Evolutionary conservation across 768 basidiomycete genomes (phyloP), one percentile per base, ranked within the genome.

Genomic region (Postia placenta): DNA sequence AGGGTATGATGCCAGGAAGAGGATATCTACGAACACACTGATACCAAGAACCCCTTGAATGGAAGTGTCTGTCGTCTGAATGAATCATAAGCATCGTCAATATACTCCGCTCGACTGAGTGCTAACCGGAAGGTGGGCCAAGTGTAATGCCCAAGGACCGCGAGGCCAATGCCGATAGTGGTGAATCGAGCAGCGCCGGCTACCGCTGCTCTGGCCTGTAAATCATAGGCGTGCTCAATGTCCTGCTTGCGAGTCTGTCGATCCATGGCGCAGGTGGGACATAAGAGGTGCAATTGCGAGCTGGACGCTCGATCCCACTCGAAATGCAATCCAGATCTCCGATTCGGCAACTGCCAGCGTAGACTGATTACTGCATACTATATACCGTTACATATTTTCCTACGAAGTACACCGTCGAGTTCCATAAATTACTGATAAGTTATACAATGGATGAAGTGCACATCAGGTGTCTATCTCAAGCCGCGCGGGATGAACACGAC

Each of bases 1-100:
- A 14, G 20, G 23, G 26, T 37, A 40, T 49, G 51, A 39, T 25
- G 19, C 36, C 20, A 11, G 7, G 43, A 45, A 33, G 11, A 24
- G 17, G 24, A 42, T 25, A 24, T 36, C 14, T 39, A 23, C 35
- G 40, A 20, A 72, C 80, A 56, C 59, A 90, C 89, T 81, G 48
- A 79, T 75, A 90, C 76, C 4, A 92, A 67, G 62, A 89, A 92
- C 1, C 75, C 80, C 64, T 93, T 93, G 72, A 91, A 80, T 2
- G 86, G 78, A 17, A 89, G 72, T 0, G 87, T 86, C 64, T 91
- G 90, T 19, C 84, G 80, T 54, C 90, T 91, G 53, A 42, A 49
- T 5, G 37, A 2, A 23, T 12, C 3, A 42, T 22, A 25, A 5
- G 23, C 24, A 35, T n/a, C 22, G 22, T 24, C 33, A n/a, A 25